Conservation (phyloP, 202 grass and related monocot species). For the Brachypodium distachyon region DNA sequence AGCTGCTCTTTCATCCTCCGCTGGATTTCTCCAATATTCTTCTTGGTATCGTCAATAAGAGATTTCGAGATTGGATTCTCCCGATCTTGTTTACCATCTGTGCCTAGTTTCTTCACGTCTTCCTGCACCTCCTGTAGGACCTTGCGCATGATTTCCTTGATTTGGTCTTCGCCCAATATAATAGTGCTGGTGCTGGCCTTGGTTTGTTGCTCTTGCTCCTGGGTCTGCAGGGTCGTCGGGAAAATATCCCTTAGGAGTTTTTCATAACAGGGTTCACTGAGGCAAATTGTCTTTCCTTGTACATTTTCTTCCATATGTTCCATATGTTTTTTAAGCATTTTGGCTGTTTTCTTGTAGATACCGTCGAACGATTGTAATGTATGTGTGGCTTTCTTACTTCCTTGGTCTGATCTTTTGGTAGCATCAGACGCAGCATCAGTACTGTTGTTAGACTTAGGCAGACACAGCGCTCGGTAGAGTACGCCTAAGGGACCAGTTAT, state of each 20-base stretch:
- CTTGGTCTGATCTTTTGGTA: neutral
- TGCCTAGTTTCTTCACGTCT: neutral
- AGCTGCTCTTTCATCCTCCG: neutral
- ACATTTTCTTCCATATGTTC: neutral
- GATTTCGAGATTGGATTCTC: neutral
- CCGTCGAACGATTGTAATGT: too few species aligned
- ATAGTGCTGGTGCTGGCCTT: neutral
- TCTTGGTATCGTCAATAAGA: neutral
- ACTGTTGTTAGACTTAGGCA: neutral
- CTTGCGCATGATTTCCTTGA: neutral
- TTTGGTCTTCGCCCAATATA: neutral
- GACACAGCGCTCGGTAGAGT: neutral
- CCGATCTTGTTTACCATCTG: neutral
- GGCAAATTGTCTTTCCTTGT: neutral
- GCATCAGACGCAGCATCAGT: neutral
- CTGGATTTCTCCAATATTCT: neutral
- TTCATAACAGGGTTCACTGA: neutral
- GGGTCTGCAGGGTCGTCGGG: neutral
- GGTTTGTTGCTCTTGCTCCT: neutral
- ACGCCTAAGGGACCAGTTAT: neutral
- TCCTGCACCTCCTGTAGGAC: neutral
- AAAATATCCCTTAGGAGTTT: neutral
- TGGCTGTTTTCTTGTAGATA: neutral
- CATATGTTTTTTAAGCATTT: neutral
- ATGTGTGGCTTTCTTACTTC: neutral